Base-by-base conservation (phyloP, 1,284 basidiomycete species). In the Clitocybe nebularis region DNA sequence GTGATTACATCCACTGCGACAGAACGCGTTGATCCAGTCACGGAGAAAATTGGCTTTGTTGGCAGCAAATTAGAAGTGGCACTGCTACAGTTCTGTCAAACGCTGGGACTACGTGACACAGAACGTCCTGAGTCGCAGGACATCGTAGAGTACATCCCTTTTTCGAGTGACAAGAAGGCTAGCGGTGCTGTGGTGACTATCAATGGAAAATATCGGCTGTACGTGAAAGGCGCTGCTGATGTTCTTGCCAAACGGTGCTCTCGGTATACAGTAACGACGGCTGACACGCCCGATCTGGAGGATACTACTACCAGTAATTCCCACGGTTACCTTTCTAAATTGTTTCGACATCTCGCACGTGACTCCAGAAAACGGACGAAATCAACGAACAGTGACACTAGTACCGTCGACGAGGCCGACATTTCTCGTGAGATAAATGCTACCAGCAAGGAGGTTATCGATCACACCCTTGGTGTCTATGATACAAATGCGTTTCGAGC, bases 41-140 rank as follows among this genome's bases (percentile, higher is more conserved):
- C 75, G 5, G 80, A 77, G n/a, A 69, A 81, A 49, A 54, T 66
- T 26, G 69, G 78, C 17, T 96, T 98, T 58, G 77, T 97, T 39
- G 95, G 96, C 4, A 92, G 81, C 71, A 98, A 99, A 77, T 98
- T 95, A 5, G 95, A 99, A 71, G 93, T 89, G 0, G 95, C 95
- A 0, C 74, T 99, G 17, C 72, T 99, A 16, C 79, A 83, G 52
- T 92, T 98, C 55, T 89, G 90, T n/a, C 85, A 89, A 69, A 81
- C 90, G 39, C 80, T 90, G 36, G 71, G 75, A 5, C n/a, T n/a
- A n/a, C n/a, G n/a, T n/a, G 70, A 86, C 55, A 79, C 74, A 56
- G 58, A 72, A 39, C 79, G 77, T 6, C 77, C 94, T 30, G 83
- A 89, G 8, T 53, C 58, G 3, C 85, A 86, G 21, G 63, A 80